Evolutionary conservation across 371 early-diverging fungal genomes (phyloP).

Genomic region (Vairimorpha apis): DNA sequence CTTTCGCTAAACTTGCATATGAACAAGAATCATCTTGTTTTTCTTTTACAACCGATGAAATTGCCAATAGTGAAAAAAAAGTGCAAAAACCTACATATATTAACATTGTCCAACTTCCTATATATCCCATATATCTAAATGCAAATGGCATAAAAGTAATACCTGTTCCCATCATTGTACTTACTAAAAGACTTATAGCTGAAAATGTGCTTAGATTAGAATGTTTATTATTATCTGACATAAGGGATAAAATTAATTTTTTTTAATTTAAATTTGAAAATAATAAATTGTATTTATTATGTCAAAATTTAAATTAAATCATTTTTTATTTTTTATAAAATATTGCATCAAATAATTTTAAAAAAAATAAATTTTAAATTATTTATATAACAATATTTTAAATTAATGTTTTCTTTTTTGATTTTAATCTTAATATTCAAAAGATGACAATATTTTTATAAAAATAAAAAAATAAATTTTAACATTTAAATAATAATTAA

Average conservation of each 20-base stretch:
- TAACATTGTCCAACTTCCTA: conserved; percentile 36
- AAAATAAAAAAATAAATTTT: too few species aligned
- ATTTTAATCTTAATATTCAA: too few species aligned
- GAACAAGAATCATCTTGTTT: neutral
- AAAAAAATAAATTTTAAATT: too few species aligned
- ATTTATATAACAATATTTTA: too few species aligned
- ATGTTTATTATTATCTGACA: neutral
- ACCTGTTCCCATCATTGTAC: conserved; percentile 61
- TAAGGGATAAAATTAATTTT: neutral
- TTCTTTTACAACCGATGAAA: conserved; percentile 15
- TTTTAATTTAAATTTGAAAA: too few species aligned
- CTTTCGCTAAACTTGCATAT: neutral
- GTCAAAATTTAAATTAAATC: too few species aligned
- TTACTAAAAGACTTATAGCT: conserved; percentile 51
- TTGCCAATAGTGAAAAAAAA: conserved; percentile 53
- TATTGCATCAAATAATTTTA: too few species aligned
- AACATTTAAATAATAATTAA: too few species aligned
- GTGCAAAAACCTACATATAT: conserved; percentile 35
- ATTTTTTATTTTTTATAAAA: too few species aligned
- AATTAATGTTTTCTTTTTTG: too few species aligned
- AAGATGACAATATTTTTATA: too few species aligned
- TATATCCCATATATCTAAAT: conserved; percentile 56
- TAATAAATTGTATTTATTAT: too few species aligned
- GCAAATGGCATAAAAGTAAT: conserved; percentile 54
- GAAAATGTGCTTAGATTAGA: conserved; percentile 18